phyloP scores from a whole-genome alignment of 106 monocot species.

The Alisma plantagoaquatica region DNA sequence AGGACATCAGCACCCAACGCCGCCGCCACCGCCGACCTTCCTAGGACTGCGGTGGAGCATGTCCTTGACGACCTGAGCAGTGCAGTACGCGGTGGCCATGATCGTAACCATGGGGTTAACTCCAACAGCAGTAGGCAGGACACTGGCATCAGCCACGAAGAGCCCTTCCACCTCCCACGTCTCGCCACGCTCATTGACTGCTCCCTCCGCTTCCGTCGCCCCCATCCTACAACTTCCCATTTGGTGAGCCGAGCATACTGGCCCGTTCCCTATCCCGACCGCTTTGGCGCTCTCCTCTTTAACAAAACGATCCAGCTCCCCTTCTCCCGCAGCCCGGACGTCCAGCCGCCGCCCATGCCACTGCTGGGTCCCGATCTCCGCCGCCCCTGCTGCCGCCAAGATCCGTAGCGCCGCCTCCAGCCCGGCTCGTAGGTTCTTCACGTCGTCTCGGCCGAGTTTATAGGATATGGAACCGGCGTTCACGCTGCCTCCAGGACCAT shows the following conservation, averaged over 20 bases:
- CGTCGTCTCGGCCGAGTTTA: constrained; percentile 22
- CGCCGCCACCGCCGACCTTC: too few species aligned
- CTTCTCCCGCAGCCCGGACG: background rate
- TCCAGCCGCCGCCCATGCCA: constrained; percentile 31
- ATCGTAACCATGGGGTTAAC: constrained; percentile 19
- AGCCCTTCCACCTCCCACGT: constrained; percentile 13
- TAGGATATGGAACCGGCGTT: constrained; percentile 19
- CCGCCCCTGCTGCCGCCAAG: constrained; percentile 48
- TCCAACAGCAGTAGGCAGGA: constrained; percentile 11
- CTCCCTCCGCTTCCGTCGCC: background rate
- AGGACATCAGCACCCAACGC: background rate
- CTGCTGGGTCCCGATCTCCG: constrained; percentile 53
- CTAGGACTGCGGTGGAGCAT: background rate
- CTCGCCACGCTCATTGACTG: constrained; percentile 5
- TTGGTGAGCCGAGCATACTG: constrained; percentile 14
- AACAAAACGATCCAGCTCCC: background rate
- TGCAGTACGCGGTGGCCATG: constrained; percentile 6
- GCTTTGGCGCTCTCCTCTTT: too few species aligned
- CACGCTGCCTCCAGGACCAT: constrained; percentile 34
- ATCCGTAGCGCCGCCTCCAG: constrained; percentile 31
- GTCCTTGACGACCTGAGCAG: background rate
- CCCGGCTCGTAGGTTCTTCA: constrained; percentile 34
- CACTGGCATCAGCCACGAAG: constrained; percentile 11
- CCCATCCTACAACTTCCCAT: constrained; percentile 21
- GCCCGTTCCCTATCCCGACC: background rate